Evolutionary conservation across 176 grass and related monocot genomes (phyloP), one percentile per base, ranked within the genome.

Genomic region (Cenchrus fungigraminus): DNA sequence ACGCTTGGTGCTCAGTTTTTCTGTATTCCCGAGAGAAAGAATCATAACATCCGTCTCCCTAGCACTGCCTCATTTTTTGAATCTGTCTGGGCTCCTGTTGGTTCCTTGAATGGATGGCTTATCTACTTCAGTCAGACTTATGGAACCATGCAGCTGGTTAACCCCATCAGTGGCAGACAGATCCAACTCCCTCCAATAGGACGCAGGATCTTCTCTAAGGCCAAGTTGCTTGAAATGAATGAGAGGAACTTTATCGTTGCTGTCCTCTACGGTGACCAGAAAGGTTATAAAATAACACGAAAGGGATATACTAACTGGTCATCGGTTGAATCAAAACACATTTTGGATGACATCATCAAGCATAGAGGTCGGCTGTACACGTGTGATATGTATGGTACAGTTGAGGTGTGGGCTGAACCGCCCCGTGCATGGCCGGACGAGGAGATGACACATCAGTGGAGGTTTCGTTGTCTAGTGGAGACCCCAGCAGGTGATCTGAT

Each of bases 81-180:
- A 40, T 61, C 74, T 22, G 37, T 74, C 22, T 90, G 89, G 89
- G 17, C 74, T 83, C 88, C 84, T 0, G 59, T 90, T 78, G 84
- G 88, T 87, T 90, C 84, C 68, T 90, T 73, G 20, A n/a, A 87
- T 74, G 89, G 89, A 32, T 90, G 89, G 89, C 51, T 90, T 55
- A 79, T 90, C 80, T 90, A 83, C 62, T 87, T 68, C 61, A 74
- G 32, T 63, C 74, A 14, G 1, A 45, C 43, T 46, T 54, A 61
- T 42, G 84, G 89, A 53, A 79, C 52, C 29, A 87, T 79, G 44
- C 79, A 79, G 61, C 53, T 90, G 68, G 60, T 87, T 68, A 90
- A 90, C 50, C 89, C 89, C 44, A 75, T 90, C 43, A 90, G 60
- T 65, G 52, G 68, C 31, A 6, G 5, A 43, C 58, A 79, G 2